These are phyloP conservation scores for Aureobasidium lini DNA, from an alignment of 2,329 filamentous ascomycete genomes.

Conservation along the genomic window DNA sequence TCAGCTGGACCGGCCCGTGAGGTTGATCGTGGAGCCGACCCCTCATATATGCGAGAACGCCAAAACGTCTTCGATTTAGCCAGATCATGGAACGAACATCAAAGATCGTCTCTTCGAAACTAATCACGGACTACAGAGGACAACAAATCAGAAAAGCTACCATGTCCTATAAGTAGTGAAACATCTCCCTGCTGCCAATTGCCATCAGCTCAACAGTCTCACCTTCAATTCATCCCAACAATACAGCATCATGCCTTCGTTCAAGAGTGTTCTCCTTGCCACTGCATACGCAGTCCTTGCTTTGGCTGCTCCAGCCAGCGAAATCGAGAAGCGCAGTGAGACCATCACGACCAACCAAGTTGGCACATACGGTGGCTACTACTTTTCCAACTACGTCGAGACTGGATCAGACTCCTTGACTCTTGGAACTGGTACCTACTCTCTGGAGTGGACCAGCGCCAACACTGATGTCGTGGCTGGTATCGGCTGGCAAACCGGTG, in stretches of 20 bases:
- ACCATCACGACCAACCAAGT: conserved; percentile 7
- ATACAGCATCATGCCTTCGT: not conserved
- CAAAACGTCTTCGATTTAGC: not conserved
- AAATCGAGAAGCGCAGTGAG: conserved; percentile 9
- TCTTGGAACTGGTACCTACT: conserved; percentile 14
- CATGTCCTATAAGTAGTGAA: not conserved
- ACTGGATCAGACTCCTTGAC: conserved; percentile 11
- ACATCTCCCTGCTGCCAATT: too few relatives aligned
- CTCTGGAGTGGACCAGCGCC: conserved; percentile 11
- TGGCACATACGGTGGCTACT: conserved; percentile 15
- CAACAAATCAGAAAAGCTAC: too few relatives aligned
- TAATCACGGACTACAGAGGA: too few relatives aligned
- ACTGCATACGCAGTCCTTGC: not conserved
- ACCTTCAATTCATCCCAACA: not conserved
- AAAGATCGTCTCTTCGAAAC: too few relatives aligned
- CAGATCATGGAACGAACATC: not conserved
- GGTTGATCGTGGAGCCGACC: too few relatives aligned
- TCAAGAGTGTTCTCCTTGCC: not conserved
- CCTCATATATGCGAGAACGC: too few relatives aligned
- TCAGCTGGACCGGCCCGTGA: not conserved
- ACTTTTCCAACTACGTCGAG: conserved; percentile 16
- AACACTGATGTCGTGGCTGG: conserved; percentile 41
- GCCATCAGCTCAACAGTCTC: not conserved
- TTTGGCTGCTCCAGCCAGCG: not conserved
- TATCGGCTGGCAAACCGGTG: conserved; percentile 52